A percentile compares a stretch with the other conserved stretches of the same genome.
These are phyloP conservation scores for Kodamaea ohmeri DNA, from an alignment of 1,139 yeast genomes.

Conservation along the genomic window DNA sequence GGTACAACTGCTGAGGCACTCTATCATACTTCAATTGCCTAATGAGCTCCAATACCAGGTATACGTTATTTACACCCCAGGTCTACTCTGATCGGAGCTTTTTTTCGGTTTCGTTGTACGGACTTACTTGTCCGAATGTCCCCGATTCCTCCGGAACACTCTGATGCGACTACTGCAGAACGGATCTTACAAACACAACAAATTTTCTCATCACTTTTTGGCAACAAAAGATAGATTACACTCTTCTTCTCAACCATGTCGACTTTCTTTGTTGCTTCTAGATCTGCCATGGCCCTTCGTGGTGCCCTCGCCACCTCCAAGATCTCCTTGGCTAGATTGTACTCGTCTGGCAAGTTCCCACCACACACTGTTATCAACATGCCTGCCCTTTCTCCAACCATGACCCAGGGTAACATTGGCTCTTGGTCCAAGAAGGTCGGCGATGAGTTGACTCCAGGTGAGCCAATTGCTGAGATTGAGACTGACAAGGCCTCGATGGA, in stretches of 20 bases:
- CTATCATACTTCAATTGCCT: too few relatives aligned
- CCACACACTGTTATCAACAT: constrained; percentile 70
- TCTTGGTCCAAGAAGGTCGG: constrained; percentile 89
- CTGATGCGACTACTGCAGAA: constrained; percentile 31
- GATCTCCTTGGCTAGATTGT: constrained; percentile 35
- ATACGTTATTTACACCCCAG: neutral
- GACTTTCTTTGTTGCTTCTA: constrained; percentile 31
- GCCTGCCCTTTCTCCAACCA: constrained; percentile 97
- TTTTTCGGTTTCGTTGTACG: constrained; percentile 11
- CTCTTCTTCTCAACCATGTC: constrained; percentile 22
- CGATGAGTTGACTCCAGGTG: constrained; percentile 85
- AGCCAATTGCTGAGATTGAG: constrained; percentile 92
- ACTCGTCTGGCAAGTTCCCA: constrained; percentile 53
- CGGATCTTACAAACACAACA: constrained; percentile 19
- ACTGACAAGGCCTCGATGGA: constrained; percentile 99
- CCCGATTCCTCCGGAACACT: constrained; percentile 21
- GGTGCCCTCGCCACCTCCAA: constrained; percentile 16
- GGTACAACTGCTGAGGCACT: too few relatives aligned
- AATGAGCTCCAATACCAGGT: neutral
- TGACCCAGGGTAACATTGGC: constrained; percentile 93
- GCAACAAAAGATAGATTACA: constrained; percentile 13
- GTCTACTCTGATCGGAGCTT: constrained; percentile 1
- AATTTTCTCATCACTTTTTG: constrained; percentile 21
- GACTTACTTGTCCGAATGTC: constrained; percentile 20
- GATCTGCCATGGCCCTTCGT: constrained; percentile 29